Evolutionary conservation across 2,329 filamentous ascomycete genomes (phyloP).

Genomic region (Fusarium fujikuroi): DNA sequence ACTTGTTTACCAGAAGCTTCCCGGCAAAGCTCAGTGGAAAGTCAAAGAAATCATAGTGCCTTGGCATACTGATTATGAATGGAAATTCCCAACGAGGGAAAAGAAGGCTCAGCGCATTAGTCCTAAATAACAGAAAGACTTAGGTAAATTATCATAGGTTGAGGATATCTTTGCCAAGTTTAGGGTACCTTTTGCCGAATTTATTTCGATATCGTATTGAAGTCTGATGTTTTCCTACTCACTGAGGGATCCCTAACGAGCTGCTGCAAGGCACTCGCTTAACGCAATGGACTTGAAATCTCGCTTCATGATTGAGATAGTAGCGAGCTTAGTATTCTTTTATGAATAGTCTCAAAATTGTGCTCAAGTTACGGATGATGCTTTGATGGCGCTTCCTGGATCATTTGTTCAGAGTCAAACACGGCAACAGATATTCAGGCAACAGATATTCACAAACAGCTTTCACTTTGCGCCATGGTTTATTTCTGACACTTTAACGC

Average conservation of each 20-base stretch:
- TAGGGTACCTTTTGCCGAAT: not conserved
- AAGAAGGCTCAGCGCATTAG: not conserved
- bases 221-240: not conserved
- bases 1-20: too few relatives aligned
- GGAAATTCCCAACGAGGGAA: not conserved
- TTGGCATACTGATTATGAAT: not conserved
- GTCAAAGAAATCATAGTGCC: not conserved
- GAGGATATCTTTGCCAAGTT: not conserved
- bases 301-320: fast-evolving
- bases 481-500: fast-evolving
- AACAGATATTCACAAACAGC: not conserved
- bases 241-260: not conserved
- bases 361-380: not conserved
- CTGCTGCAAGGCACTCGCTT: not conserved
- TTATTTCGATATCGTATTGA: not conserved
- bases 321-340: fast-evolving
- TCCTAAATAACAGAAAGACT: not conserved
- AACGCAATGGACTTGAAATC: fast-evolving
- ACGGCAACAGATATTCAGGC: not conserved
- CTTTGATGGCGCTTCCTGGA: not conserved
- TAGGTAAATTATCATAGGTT: not conserved
- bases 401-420: not conserved
- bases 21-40: not conserved
- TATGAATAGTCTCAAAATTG: too few relatives aligned
- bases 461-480: not conserved